phyloP scores from a whole-genome alignment of 2,329 filamentous ascomycete genomes.

The Fusarium virguliforme region DNA sequence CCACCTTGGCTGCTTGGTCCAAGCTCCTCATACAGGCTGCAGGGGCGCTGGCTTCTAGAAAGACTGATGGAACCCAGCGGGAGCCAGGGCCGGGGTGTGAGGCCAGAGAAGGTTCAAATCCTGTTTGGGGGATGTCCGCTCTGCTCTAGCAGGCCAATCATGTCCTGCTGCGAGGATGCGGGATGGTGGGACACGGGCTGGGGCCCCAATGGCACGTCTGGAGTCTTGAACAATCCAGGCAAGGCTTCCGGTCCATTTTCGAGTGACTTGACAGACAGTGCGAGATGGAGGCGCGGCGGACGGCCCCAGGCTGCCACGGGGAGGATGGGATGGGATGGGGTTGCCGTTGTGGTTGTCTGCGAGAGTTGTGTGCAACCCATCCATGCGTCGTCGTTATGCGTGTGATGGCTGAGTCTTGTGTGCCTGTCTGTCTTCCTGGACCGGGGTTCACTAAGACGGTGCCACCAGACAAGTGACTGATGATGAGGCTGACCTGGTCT shows the following conservation, averaged over 20 bases:
- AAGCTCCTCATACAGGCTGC: slow-evolving; percentile 50
- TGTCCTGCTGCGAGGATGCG: slow-evolving; percentile 38
- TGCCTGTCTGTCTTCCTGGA: slow-evolving; percentile 24
- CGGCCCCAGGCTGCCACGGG: slow-evolving; percentile 33
- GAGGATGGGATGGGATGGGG: slow-evolving; percentile 6
- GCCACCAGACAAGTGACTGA: slow-evolving; percentile 34
- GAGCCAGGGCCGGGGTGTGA: slow-evolving; percentile 42
- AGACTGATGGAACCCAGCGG: slow-evolving; percentile 46
- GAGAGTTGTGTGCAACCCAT: slow-evolving; percentile 19
- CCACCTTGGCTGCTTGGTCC: slow-evolving; percentile 45
- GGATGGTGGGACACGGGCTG: slow-evolving; percentile 47
- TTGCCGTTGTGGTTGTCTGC: slow-evolving; percentile 27
- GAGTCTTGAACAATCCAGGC: slow-evolving; percentile 43
- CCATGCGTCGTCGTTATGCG: slow-evolving; percentile 27
- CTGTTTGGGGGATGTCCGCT: slow-evolving; percentile 43
- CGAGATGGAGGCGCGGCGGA: slow-evolving; percentile 37
- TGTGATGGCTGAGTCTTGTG: slow-evolving; percentile 21
- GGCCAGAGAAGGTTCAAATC: slow-evolving; percentile 39
- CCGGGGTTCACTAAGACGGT: slow-evolving; percentile 15
- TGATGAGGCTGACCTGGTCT: slow-evolving; percentile 39
- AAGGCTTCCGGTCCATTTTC: slow-evolving; percentile 56
- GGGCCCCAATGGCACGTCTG: slow-evolving; percentile 46
- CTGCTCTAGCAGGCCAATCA: slow-evolving; percentile 43
- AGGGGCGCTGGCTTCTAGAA: slow-evolving; percentile 54
- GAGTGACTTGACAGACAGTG: slow-evolving; percentile 54